phyloP scores from a whole-genome alignment of 805 yeast species.

The Saccharomyces jurei region DNA sequence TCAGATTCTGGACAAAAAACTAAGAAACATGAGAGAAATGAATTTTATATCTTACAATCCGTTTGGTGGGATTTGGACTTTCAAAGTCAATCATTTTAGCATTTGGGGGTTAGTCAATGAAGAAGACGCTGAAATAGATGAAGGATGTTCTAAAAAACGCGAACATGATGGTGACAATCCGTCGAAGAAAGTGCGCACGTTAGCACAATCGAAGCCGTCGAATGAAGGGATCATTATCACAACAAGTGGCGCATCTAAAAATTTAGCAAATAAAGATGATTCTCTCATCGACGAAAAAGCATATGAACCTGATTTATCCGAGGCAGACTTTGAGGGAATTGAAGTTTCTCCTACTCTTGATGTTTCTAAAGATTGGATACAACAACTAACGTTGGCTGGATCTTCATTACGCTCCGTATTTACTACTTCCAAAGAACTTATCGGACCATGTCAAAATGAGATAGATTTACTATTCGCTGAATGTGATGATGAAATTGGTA shows the following conservation, averaged over 20 bases:
- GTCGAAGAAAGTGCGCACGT: constrained; percentile 3
- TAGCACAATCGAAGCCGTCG: constrained; percentile 8
- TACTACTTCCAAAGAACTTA: constrained; percentile 12
- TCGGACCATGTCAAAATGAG: constrained; percentile 4
- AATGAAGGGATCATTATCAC: constrained; percentile 6
- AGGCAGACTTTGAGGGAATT: constrained; percentile 38
- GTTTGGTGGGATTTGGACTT: constrained; percentile 65
- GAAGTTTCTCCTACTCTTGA: constrained; percentile 41
- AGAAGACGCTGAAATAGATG: constrained; percentile 49
- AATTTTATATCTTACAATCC: constrained; percentile 76
- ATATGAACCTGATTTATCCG: constrained; percentile 57
- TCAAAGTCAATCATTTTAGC: constrained; percentile 84
- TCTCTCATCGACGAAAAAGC: constrained; percentile 50
- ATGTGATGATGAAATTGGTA: constrained; percentile 30
- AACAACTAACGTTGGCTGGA: constrained; percentile 49
- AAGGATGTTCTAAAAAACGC: constrained; percentile 30
- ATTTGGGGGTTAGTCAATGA: constrained; percentile 85
- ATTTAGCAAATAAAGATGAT: constrained; percentile 14
- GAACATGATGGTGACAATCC: constrained; percentile 12
- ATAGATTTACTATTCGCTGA: constrained; percentile 33
- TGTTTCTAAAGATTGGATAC: constrained; percentile 53
- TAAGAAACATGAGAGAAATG: constrained; percentile 58
- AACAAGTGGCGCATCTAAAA: background rate
- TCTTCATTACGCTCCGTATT: constrained; percentile 27
- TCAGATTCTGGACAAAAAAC: constrained; percentile 40